phyloP scores from a whole-genome alignment of 305 asterid species.

The Fraxinus velutina region DNA sequence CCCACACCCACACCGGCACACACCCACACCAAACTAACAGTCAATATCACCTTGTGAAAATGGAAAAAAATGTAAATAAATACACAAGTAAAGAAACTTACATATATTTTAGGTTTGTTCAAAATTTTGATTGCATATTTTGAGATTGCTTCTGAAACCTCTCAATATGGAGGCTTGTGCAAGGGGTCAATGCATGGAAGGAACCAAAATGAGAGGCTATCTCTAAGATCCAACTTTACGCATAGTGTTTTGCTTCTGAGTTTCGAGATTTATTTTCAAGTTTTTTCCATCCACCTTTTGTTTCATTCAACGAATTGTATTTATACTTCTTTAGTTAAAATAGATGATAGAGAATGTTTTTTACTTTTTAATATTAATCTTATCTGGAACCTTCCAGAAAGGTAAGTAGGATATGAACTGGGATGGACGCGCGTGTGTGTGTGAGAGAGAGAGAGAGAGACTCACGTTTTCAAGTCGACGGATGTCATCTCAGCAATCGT shows the following conservation, averaged over 20 bases:
- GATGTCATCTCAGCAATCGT: slow-evolving; percentile 44
- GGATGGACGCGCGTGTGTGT: not conserved
- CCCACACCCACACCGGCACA: not conserved
- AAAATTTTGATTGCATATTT: not conserved
- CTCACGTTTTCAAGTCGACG: slow-evolving; percentile 61
- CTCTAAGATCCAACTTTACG: not conserved
- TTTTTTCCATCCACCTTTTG: not conserved
- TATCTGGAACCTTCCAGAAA: not conserved
- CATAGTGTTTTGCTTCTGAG: not conserved
- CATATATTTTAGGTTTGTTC: not conserved
- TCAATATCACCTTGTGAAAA: not conserved
- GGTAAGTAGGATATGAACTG: not conserved
- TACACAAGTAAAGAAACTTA: not conserved
- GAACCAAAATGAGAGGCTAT: not conserved
- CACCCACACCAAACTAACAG: not conserved
- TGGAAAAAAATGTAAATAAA: not conserved
- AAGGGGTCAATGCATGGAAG: not conserved
- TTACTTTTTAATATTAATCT: too few relatives aligned
- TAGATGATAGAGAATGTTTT: not conserved
- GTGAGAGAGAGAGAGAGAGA: slow-evolving; percentile 23
- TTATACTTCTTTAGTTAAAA: not conserved
- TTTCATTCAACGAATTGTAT: not conserved
- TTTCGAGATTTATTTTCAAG: not conserved
- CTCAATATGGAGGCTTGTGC: not conserved
- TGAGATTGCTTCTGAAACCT: not conserved